Base-by-base conservation (phyloP, 1,284 basidiomycete species). In the Cutaneotrichosporon mucoides region DNA sequence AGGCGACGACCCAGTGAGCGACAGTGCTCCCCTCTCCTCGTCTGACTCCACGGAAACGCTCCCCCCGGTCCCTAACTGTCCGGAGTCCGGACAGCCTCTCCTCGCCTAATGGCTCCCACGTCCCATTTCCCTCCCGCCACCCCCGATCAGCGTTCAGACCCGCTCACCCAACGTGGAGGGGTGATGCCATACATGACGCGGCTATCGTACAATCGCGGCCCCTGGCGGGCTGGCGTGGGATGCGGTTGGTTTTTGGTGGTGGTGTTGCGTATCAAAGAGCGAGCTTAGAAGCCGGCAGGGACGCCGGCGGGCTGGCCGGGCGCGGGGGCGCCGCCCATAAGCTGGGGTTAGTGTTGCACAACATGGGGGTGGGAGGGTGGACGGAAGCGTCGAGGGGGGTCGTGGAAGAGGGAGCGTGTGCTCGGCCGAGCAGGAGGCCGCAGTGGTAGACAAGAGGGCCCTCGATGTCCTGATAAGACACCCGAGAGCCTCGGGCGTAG, bases 241-340 rank as follows among this genome's bases (percentile, higher is more conserved):
- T 36, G 46, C 41, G 41, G 40, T 35, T 40, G 33, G 42, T 35
- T 44, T 51, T 45, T 44, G 42, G 36, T 33, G 48, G 24, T 35
- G 49, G 48, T 16, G 15, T 5, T 46, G 37, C 12, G 35, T 41
- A 15, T n/a, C 44, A 48, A 45, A 16, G 54, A 11, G 45, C 45
- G 35, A 24, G 55, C 49, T 64, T 61, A 64, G 59, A 64, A 64
- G 59, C 62, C 62, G 44, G 62, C 59, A 55, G 62, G 62, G 36
- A 61, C 38, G 44, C 61, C 59, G 12, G 55, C 57, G 12, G 45
- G 16, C n/a, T 49, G 44, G 24, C 45, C 56, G 11, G 44, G 38
- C 48, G 41, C 55, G 33, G 58, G 55, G 37, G 48, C 57, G 42
- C 51, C 56, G 55, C 62, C 62, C 35, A 64, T 54, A 40, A 64